Evolutionary conservation across 2,329 filamentous ascomycete species (phyloP).

Genomic region (Beauveria caledonica): DNA sequence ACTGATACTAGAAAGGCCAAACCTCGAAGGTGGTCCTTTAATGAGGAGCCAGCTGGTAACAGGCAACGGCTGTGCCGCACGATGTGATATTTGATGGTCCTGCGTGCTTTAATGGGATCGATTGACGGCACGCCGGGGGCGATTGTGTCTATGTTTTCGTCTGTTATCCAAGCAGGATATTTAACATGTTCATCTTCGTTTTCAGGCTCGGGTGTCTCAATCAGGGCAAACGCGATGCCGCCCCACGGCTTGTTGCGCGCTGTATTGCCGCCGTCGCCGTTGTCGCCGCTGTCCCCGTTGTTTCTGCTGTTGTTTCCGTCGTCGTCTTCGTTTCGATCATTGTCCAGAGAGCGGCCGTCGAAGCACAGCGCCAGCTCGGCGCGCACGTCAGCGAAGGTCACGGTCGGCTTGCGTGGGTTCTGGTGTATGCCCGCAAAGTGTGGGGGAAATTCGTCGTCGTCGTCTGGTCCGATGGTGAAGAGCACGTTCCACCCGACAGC

Average conservation of each 20-base stretch:
- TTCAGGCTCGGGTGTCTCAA: background rate
- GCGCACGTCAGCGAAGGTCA: background rate
- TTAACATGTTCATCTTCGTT: background rate
- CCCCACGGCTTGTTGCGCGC: background rate
- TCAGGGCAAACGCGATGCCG: background rate
- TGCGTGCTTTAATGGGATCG: background rate
- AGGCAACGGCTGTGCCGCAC: background rate
- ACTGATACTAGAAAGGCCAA: background rate
- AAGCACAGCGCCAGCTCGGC: background rate
- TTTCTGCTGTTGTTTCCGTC: background rate
- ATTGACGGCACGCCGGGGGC: background rate
- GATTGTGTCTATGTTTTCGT: background rate
- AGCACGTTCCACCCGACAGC: background rate
- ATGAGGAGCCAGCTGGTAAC: background rate
- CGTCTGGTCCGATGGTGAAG: background rate
- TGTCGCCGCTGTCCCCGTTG: background rate
- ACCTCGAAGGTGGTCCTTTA: background rate
- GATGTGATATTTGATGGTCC: background rate
- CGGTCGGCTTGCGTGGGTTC: background rate
- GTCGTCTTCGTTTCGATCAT: background rate
- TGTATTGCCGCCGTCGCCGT: background rate
- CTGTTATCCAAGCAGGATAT: background rate
- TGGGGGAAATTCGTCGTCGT: background rate
- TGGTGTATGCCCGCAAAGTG: background rate
- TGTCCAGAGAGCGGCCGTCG: background rate